Base-by-base conservation (phyloP, 1,284 basidiomycete genomes). In the Lentinula novae-zelandiae region DNA sequence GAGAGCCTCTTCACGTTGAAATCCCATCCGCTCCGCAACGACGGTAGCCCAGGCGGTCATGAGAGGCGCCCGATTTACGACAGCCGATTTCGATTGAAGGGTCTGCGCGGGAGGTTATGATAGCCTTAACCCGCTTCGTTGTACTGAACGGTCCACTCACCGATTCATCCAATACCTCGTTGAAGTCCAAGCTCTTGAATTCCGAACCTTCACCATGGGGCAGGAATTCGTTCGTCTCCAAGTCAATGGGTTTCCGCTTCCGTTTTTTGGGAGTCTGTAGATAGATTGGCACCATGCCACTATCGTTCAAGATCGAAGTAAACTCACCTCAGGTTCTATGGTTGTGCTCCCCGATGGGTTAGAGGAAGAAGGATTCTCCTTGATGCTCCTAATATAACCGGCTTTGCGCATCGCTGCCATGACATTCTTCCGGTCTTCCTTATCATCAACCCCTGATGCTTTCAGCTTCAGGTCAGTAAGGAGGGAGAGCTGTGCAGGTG, bases 11-110 rank as follows among this genome's bases (percentile, higher is more conserved):
- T 92, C 85, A 56, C 89, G 80, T 57, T 85, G 82, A 71, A 98
- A 98, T 2, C 93, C 93, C 62, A 96, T 79, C 33, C 86, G 79
- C 67, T 96, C 92, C 6, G 93, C 89, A 15, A 98, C 89, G 40
- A 94, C 76, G 60, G 84, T 91, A 0, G 93, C 86, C 96, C 96
- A 98, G 1, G 91, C 93, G 53, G 90, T 94, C 92, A 98, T 93
- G 58, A 98, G 81, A 0, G 96, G 96, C 0, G 96, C 95, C 20
- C 96, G 87, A 73, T 98, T 98, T 57, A 93, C 82, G 8, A 94
- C 80, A 31, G 85, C 81, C 9, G 73, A 82, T 67, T 87, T 90
- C 48, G 70, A 76, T 64, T 69, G 76, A 40, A 95, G 78, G 27
- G 79, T 72, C 90, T 93, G 15, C 34, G 20, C 13, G 20, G 12